Conservation (phyloP, 2,329 filamentous ascomycete species). For the Aspergillus fumigatus region DNA sequence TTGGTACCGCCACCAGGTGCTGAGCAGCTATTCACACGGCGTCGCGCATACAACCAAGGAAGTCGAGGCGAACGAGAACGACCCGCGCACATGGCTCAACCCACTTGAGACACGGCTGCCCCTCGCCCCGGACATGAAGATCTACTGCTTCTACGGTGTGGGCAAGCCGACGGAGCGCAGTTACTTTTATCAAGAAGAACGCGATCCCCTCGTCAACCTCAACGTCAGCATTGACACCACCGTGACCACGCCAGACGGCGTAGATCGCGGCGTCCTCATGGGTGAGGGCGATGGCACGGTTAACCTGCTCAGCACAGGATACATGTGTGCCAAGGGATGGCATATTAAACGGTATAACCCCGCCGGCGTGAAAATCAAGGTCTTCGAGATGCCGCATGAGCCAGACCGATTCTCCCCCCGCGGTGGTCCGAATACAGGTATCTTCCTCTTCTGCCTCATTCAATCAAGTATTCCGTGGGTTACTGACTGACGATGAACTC, state of each 20-base stretch:
- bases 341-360: constrained; percentile 91
- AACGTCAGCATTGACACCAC: constrained; percentile 52
- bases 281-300: constrained; percentile 96
- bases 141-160: constrained; percentile 94
- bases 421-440: constrained; percentile 61
- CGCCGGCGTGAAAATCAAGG: constrained; percentile 71
- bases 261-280: constrained; percentile 88
- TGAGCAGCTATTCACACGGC: constrained; percentile 77
- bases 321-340: constrained; percentile 98
- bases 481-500: constrained; percentile 29
- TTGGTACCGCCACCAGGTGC: constrained; percentile 77
- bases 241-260: constrained; percentile 40
- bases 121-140: constrained; percentile 80
- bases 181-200: constrained; percentile 82
- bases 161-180: constrained; percentile 89
- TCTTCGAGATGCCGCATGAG: constrained; percentile 95
- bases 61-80: constrained; percentile 76
- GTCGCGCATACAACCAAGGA: constrained; percentile 74
- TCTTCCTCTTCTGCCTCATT: constrained; percentile 42
- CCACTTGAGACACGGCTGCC: constrained; percentile 88
- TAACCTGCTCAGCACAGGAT: constrained; percentile 83
- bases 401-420: constrained; percentile 87
- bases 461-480: neutral
- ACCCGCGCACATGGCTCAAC: constrained; percentile 85
- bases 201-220: constrained; percentile 56